These are phyloP conservation scores for Nevesoporus exiguus DNA, from an alignment of 768 basidiomycete species.

Conservation along the genomic window DNA sequence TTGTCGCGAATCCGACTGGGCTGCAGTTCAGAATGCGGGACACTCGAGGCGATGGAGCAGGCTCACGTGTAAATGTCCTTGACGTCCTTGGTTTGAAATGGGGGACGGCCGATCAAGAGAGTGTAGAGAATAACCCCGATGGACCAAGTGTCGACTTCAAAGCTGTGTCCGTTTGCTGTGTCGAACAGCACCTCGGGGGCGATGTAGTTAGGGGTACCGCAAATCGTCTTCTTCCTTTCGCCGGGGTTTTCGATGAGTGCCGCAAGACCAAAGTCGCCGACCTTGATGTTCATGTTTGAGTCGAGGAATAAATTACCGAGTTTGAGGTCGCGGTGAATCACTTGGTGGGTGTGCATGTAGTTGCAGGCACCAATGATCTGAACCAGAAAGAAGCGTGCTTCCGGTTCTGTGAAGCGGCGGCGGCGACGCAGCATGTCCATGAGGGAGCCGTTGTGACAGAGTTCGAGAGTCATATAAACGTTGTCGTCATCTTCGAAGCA, in stretches of 20 bases:
- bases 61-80: constrained; percentile 91
- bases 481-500: constrained; percentile 95
- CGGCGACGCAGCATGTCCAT: constrained; percentile 91
- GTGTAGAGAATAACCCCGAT: constrained; percentile 97
- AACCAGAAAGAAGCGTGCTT: constrained; percentile 88
- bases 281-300: constrained; percentile 88
- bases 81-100: constrained; percentile 98
- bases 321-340: constrained; percentile 97
- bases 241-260: constrained; percentile 96
- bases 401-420: constrained; percentile 85
- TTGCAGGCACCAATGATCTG: constrained; percentile 95
- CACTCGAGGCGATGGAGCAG: not conserved
- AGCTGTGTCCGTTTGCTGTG: constrained; percentile 93
- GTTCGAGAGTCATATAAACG: constrained; percentile 95
- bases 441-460: constrained; percentile 85
- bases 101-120: constrained; percentile 89
- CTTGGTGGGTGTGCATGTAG: constrained; percentile 95
- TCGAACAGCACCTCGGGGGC: constrained; percentile 97
- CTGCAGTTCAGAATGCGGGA: constrained; percentile 4
- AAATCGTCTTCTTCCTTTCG: constrained; percentile 98
- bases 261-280: constrained; percentile 96
- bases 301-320: constrained; percentile 95
- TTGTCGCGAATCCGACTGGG: constrained; percentile 87
- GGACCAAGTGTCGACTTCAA: constrained; percentile 98
- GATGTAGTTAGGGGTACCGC: constrained; percentile 98